phyloP scores from a whole-genome alignment of 169 alveolate species.

The Plasmodium yoelii region DNA sequence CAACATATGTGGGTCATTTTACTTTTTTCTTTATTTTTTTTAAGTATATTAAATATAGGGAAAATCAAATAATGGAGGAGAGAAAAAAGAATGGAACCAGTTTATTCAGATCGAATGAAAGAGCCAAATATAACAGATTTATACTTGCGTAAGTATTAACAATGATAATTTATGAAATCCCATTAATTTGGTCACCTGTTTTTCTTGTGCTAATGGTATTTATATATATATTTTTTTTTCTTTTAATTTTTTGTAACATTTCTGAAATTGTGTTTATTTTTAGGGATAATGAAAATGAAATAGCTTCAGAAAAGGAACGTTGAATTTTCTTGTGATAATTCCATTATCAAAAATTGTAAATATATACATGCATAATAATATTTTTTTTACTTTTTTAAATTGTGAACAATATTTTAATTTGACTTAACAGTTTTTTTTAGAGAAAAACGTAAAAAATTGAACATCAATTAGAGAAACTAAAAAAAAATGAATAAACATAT shows the following conservation, averaged over 20 bases:
- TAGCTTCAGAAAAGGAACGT: conserved; percentile 52
- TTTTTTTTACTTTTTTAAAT: not conserved
- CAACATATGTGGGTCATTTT: not conserved
- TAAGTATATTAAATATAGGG: conserved; percentile 69
- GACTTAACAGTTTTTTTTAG: too few relatives aligned
- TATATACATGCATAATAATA: not conserved
- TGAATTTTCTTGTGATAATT: conserved; percentile 6
- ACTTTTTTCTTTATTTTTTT: conserved; percentile 8
- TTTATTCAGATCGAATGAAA: conserved; percentile 53
- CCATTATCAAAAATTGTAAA: not conserved
- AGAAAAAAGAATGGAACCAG: conserved; percentile 69
- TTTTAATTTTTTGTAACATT: not conserved
- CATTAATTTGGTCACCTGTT: not conserved
- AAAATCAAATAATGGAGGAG: conserved; percentile 59
- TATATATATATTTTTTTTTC: conserved; percentile 6
- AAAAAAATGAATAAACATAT: conserved; percentile 1
- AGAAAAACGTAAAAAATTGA: not conserved
- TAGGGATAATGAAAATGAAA: conserved; percentile 62
- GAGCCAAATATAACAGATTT: conserved; percentile 75
- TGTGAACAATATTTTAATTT: not conserved
- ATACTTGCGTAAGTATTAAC: conserved; percentile 17
- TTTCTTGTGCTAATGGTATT: not conserved
- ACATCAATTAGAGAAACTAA: not conserved
- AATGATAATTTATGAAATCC: too few relatives aligned
- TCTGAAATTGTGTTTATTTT: not conserved